These are phyloP conservation scores for Dendryphion nanum DNA, from an alignment of 2,329 filamentous ascomycete genomes.

Conservation along the genomic window DNA sequence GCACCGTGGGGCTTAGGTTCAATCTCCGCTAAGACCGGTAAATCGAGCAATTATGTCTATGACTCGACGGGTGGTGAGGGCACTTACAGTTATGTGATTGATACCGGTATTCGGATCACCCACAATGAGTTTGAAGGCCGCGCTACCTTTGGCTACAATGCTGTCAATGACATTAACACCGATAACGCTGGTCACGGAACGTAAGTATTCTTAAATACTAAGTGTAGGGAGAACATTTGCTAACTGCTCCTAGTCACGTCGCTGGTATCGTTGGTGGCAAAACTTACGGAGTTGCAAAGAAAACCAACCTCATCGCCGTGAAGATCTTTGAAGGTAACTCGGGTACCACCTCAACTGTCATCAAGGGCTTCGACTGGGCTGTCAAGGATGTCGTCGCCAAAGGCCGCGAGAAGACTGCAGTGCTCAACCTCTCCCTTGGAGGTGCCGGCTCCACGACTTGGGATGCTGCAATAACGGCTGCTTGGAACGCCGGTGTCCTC, in stretches of 20 bases:
- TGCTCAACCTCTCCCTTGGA: conserved; percentile 41
- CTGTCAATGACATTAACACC: conserved; percentile 16
- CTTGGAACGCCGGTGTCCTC: conserved; percentile 32
- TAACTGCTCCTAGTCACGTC: conserved; percentile 23
- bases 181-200: conserved; percentile 33
- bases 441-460: conserved; percentile 22
- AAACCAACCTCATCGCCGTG: conserved; percentile 34
- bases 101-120: conserved; percentile 59
- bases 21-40: conserved; percentile 24
- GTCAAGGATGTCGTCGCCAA: conserved; percentile 33
- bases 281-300: conserved; percentile 34
- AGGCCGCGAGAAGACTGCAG: conserved; percentile 24
- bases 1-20: conserved; percentile 28
- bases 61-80: conserved; percentile 23
- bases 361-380: conserved; percentile 34
- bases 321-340: conserved; percentile 30
- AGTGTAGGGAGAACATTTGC: not conserved
- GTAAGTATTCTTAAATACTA: conserved; percentile 7
- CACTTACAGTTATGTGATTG: conserved; percentile 55
- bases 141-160: conserved; percentile 29
- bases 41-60: conserved; percentile 24
- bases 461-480: conserved; percentile 34
- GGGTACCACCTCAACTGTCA: conserved; percentile 21
- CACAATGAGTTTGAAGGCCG: conserved; percentile 45
- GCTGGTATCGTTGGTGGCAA: conserved; percentile 28